These are phyloP conservation scores for Triticum turgidum DNA, from an alignment of 176 grass and related monocot species.

Conservation along the genomic window DNA sequence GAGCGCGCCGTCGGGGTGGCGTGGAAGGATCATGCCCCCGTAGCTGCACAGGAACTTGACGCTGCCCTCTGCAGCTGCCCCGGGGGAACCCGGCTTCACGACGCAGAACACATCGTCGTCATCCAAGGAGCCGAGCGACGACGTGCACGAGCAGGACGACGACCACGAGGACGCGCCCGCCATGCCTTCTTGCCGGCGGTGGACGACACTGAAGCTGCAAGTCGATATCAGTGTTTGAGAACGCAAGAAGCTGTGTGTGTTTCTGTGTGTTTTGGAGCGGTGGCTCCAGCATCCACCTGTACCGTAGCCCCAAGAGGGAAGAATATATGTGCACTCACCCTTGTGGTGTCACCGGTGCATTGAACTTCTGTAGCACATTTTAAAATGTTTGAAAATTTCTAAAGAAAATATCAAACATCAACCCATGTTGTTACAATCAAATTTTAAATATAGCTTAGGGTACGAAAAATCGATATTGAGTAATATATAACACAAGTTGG, in stretches of 20 bases:
- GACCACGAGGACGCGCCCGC: conserved; percentile 14
- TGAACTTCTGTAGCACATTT: too few relatives aligned
- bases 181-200: not conserved
- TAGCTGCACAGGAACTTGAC: conserved; percentile 88
- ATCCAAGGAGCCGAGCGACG: conserved; percentile 16
- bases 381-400: too few relatives aligned
- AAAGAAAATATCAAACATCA: too few relatives aligned
- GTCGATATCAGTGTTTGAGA: not conserved
- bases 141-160: conserved; percentile 39
- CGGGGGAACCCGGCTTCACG: not conserved
- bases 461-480: too few relatives aligned
- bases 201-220: not conserved
- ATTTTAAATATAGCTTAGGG: too few relatives aligned
- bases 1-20: conserved; percentile 68
- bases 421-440: too few relatives aligned
- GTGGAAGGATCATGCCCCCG: conserved; percentile 73
- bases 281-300: too few relatives aligned
- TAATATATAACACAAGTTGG: too few relatives aligned
- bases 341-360: too few relatives aligned
- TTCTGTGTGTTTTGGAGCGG: not conserved
- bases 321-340: too few relatives aligned
- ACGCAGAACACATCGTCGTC: conserved; percentile 24
- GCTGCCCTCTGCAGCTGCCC: not conserved
- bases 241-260: not conserved
- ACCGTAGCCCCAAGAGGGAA: too few relatives aligned